Conservation (phyloP, 495 filamentous ascomycete species). For the Hypoxylon rickii region DNA sequence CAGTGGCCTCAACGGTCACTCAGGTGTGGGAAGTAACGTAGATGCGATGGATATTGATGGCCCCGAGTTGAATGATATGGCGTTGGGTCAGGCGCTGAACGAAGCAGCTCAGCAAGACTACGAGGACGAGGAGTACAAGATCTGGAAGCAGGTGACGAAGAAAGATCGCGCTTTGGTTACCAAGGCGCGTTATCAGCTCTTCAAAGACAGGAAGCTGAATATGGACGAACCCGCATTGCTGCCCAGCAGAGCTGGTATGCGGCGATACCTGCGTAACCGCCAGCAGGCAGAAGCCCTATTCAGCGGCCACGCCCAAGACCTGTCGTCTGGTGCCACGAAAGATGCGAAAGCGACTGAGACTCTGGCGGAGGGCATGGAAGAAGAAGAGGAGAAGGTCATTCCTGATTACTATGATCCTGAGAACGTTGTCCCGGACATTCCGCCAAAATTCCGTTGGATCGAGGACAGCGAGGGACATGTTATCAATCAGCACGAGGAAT, state of each 20-base stretch:
- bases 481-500: slow-evolving; percentile 82
- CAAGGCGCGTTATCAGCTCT: slow-evolving; percentile 76
- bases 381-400: slow-evolving; percentile 74
- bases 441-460: slow-evolving; percentile 75
- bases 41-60: slow-evolving; percentile 85
- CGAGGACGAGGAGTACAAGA: slow-evolving; percentile 89
- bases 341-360: slow-evolving; percentile 64
- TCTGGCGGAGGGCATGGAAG: slow-evolving; percentile 89
- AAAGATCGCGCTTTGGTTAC: slow-evolving; percentile 91
- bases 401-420: slow-evolving; percentile 94
- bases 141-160: slow-evolving; percentile 98
- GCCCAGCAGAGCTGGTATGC: slow-evolving; percentile 67
- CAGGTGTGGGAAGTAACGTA: slow-evolving; percentile 67
- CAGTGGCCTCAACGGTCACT: slow-evolving; percentile 69
- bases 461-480: slow-evolving; percentile 87
- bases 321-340: slow-evolving; percentile 45
- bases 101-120: slow-evolving; percentile 57
- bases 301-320: slow-evolving; percentile 45
- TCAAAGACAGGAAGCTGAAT: slow-evolving; percentile 82
- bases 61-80: slow-evolving; percentile 64
- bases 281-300: slow-evolving; percentile 59
- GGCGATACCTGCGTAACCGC: slow-evolving; percentile 76
- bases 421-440: slow-evolving; percentile 82
- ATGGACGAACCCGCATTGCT: slow-evolving; percentile 84
- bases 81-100: slow-evolving; percentile 55